Base-by-base conservation (phyloP, 176 grass and related monocot species). In the Juncus inflexus region DNA sequence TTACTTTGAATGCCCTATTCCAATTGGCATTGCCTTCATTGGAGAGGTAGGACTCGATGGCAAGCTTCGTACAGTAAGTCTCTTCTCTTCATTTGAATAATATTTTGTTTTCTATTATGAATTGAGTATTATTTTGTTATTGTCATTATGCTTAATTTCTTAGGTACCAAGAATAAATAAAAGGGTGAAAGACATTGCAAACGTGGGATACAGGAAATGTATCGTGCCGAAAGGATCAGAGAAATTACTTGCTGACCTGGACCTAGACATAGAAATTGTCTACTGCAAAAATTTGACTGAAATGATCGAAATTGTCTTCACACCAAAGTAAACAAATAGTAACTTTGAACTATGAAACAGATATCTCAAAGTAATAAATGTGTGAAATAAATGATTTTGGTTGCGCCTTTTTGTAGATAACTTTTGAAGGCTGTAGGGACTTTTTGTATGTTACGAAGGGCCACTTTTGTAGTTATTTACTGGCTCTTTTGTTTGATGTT, bases 91-190 rank as follows among this genome's bases (percentile, higher is more conserved):
- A 28, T 28, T 28, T 28, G 19, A 28, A 28, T 28, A 28, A 28
- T 28, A 28, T 28, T 28, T 28, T 28, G 19, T 28, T 86, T 42
- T 7, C 8, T 59, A 5, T 3, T 12, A 42, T 71, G 55, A 19
- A 19, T 57, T 19, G 13, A 9, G 16, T 1, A 47, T 47, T 6
- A 45, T 38, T 36, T 51, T 40, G 35, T 56, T 28, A 61, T 28
- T 75, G 62, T 37, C 4, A 15, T 80, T 61, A 28, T 41, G 38
- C 43, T 37, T 76, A 42, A 10, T 11, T 28, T 28, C 19, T 39
- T 78, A 97, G 94, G 85, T 97, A 5, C 88, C 94, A 40, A 89
- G 88, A 79, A 91, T 97, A 80, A 87, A 97, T 76, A 97, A 84
- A 65, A 72, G 94, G 65, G 77, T 91, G n/a, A 69, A 86, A 14